Evolutionary conservation across 805 yeast genomes (phyloP), one percentile per base, ranked within the genome.

Genomic region (Schwanniomyces polymorphus): DNA sequence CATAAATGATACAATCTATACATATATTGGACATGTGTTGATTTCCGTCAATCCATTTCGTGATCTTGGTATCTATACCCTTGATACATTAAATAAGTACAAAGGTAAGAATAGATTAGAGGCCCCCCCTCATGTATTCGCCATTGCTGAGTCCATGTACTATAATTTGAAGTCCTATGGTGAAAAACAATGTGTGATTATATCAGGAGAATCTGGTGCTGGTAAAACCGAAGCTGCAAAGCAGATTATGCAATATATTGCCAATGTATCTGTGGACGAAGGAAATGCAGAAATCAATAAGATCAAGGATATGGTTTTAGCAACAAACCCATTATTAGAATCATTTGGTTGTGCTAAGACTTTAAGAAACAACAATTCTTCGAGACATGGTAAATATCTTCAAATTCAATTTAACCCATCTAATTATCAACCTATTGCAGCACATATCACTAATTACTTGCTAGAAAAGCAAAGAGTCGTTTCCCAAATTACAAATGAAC

Each of bases 201-300:
- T 94, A 55, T 88, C 97, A 2, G 98, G 98, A 47, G 98, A 92
- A 66, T 88, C 97, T 1, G 98, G 98, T 52, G 98, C 98, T 4
- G 98, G 98, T 43, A 92, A 92, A 64, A 92, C 98, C 5, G 98
- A 92, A 70, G 97, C 97, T 18, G 97, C 98, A 37, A 92, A 92
- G 74, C 83, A 95, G 65, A 91, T 92, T 67, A 92, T 92, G 98
- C 97, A 92, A 69, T 92, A 92, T 65, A 86, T 92, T 56, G 91
- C 97, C 31, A 83, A 91, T 21, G 96, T 91, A 3, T 85, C 94
- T 1, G 95, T 91, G 10, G 73, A 66, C 43, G 59, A 54, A 26
- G 76, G 86, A 17, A 78, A 86, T 27, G 76, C 75, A n/a, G 81
- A 82, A 14, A 92, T 94, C 59, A 83, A 87, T 51, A 84, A 83